phyloP scores from a whole-genome alignment of 345 rosid genomes.

The Psidium friedrichsthalianum region DNA sequence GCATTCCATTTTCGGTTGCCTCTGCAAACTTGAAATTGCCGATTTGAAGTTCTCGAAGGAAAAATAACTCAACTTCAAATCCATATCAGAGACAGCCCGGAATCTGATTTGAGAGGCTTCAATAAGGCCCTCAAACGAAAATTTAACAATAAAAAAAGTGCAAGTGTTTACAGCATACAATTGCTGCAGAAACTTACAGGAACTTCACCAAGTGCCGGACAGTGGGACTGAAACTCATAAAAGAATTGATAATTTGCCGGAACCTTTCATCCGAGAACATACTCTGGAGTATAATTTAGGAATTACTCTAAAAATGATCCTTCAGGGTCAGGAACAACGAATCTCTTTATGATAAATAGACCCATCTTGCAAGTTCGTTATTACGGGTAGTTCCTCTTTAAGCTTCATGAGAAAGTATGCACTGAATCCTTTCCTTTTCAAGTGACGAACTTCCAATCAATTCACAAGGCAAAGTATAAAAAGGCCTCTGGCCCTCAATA shows the following conservation, averaged over 20 bases:
- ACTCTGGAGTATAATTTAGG: conserved; percentile 23
- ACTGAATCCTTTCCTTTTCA: background rate
- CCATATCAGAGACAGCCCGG: conserved; percentile 56
- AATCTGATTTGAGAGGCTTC: conserved; percentile 35
- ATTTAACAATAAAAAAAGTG: background rate
- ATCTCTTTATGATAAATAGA: too few relatives aligned
- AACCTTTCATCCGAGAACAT: conserved; percentile 58
- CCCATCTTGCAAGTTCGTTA: too few relatives aligned
- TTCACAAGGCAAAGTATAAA: background rate
- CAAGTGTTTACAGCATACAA: background rate
- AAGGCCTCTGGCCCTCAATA: background rate
- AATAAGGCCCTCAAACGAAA: conserved; percentile 1
- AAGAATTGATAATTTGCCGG: conserved; percentile 40
- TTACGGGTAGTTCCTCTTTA: too few relatives aligned
- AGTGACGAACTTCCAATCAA: background rate
- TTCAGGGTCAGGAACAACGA: too few relatives aligned
- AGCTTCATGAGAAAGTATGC: background rate
- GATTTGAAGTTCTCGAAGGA: conserved; percentile 68
- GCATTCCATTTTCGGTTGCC: conserved; percentile 75
- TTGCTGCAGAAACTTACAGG: conserved; percentile 45
- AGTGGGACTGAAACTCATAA: conserved; percentile 35
- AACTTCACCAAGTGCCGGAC: conserved; percentile 52
- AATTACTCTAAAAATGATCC: background rate
- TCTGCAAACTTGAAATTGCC: conserved; percentile 54
- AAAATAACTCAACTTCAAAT: conserved; percentile 49